Evolutionary conservation across 352 stramenopile genomes (phyloP).

Genomic region (Phytopythium aichiense): DNA sequence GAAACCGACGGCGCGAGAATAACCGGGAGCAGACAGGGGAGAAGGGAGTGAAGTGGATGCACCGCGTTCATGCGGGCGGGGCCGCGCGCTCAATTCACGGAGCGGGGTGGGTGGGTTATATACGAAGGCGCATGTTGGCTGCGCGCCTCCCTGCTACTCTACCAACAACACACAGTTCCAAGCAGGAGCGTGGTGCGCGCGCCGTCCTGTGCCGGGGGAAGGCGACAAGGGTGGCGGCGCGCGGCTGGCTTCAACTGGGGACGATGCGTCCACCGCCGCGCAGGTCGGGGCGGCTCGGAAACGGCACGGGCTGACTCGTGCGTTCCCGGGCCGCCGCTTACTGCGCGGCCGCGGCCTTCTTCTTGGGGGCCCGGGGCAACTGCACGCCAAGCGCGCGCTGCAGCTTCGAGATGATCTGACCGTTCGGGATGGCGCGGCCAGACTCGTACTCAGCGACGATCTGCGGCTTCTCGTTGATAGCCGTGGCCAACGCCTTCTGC

Average conservation of each 20-base stretch:
- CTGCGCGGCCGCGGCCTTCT: slow-evolving; percentile 51
- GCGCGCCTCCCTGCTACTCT: slow-evolving; percentile 6
- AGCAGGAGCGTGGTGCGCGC: neutral
- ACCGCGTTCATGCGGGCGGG: neutral
- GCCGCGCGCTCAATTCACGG: slow-evolving; percentile 4
- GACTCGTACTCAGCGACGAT: slow-evolving; percentile 97
- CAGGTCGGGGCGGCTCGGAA: neutral
- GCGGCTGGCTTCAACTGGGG: neutral
- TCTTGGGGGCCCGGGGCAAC: slow-evolving; percentile 74
- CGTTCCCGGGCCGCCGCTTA: slow-evolving; percentile 2
- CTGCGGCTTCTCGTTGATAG: slow-evolving; percentile 96
- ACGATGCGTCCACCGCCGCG: slow-evolving; percentile 4
- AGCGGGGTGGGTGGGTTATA: slow-evolving; percentile 1
- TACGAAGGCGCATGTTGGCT: neutral
- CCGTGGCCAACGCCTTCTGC: slow-evolving; percentile 96
- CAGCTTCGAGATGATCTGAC: slow-evolving; percentile 96
- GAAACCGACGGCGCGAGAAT: neutral
- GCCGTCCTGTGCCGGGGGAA: neutral
- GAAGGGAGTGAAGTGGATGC: neutral
- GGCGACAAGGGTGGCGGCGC: neutral
- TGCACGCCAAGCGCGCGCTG: slow-evolving; percentile 92
- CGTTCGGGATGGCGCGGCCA: slow-evolving; percentile 97
- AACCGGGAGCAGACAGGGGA: neutral
- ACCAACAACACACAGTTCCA: slow-evolving; percentile 3
- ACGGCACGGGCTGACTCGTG: neutral